Base-by-base conservation (phyloP, 148 eudicot species). In the Oxyria digyna region DNA sequence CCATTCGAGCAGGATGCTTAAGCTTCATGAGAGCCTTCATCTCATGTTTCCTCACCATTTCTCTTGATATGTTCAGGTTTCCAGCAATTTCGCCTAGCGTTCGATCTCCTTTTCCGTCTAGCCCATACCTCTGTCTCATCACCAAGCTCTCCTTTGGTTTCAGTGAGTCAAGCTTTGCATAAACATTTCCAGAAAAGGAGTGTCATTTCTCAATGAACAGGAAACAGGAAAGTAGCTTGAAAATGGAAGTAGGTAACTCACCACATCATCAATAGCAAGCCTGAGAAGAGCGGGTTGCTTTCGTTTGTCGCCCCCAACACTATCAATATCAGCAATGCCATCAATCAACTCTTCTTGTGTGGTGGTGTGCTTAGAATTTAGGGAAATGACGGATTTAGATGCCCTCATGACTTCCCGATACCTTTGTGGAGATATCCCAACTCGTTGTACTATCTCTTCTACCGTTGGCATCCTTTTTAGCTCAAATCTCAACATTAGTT, bases 181-280 rank as follows among this genome's bases (percentile, higher is more conserved):
- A 52, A 52, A 52, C 15, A 52, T 23, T 52, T 52, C 29, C 37
- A 73, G 23, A 62, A 21, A 33, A 14, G 20, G 21, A 18, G 40
- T 17, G 50, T 14, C 42, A 75, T 15, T 21, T 66, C n/a, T 10
- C 6, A 57, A 40, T 40, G 45, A 55, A 42, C 35, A 31, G 9
- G 29, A 52, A n/a, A n/a, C n/a, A n/a, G n/a, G n/a, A n/a, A n/a
- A n/a, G n/a, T n/a, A n/a, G n/a, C n/a, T n/a, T n/a, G n/a, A n/a
- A n/a, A n/a, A n/a, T n/a, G n/a, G n/a, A n/a, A n/a, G n/a, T n/a
- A 38, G 72, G 29, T 82, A 14, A 71, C 35, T 82, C 83, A 94
- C 99, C 81, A 94, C 99, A 81, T 94, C 97, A 79, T 94, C 99
- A 4, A 94, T 82, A 68, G 98, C 97, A 74, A 94, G 93, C 83